These are phyloP conservation scores for Colletotrichum aenigma DNA, from an alignment of 2,329 filamentous ascomycete genomes.

Conservation along the genomic window DNA sequence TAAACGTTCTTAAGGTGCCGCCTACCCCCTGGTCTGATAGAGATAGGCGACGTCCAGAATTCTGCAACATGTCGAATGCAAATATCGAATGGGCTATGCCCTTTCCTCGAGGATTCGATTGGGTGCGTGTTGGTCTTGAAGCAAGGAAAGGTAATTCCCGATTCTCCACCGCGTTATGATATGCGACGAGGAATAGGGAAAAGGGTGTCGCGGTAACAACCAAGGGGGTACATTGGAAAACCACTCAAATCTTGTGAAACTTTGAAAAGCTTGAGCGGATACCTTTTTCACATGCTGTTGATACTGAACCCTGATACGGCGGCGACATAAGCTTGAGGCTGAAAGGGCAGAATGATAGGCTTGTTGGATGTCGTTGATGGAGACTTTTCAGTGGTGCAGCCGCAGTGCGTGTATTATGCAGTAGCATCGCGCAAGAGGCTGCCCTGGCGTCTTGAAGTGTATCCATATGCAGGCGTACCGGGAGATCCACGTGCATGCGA, in stretches of 20 bases:
- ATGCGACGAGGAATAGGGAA: background rate
- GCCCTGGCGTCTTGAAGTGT: background rate
- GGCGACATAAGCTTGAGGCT: background rate
- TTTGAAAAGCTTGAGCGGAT: background rate
- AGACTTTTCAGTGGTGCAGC: background rate
- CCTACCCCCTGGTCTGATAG: background rate
- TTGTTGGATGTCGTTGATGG: background rate
- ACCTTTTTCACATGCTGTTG: slow-evolving; percentile 10
- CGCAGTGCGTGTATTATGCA: background rate
- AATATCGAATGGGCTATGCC: background rate
- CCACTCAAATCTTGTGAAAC: background rate
- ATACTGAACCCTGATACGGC: background rate
- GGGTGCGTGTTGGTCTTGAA: background rate
- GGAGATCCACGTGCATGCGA: slow-evolving; percentile 13
- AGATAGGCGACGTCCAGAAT: background rate
- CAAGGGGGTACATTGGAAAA: background rate
- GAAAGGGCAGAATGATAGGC: background rate
- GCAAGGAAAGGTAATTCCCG: slow-evolving; percentile 1
- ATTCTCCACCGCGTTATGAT: background rate
- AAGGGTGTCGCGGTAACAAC: background rate
- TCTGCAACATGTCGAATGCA: background rate
- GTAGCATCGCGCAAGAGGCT: background rate
- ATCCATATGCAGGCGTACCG: slow-evolving; percentile 5
- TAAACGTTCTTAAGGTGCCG: background rate
- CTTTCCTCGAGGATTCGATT: background rate